These are phyloP conservation scores for Microdochium paspali DNA, from an alignment of 2,329 filamentous ascomycete species.

Conservation along the genomic window DNA sequence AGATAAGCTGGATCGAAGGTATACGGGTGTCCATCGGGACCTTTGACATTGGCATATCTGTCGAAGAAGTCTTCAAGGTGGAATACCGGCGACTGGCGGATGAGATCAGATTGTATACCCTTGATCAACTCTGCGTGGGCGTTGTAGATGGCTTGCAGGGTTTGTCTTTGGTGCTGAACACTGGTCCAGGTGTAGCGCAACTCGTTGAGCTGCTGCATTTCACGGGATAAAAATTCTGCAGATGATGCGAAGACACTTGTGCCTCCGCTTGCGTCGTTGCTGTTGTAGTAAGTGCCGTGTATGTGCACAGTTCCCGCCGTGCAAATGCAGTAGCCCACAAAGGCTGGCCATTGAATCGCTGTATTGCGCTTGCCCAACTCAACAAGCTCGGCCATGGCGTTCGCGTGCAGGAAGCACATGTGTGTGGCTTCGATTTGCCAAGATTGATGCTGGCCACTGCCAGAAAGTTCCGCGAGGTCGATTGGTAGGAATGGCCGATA, in stretches of 20 bases:
- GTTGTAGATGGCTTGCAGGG: constrained; percentile 65
- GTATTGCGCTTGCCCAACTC: constrained; percentile 67
- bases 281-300: constrained; percentile 72
- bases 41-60: constrained; percentile 54
- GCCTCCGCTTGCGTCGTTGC: constrained; percentile 34
- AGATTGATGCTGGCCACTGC: constrained; percentile 75
- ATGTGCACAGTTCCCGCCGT: constrained; percentile 84
- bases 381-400: constrained; percentile 75
- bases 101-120: constrained; percentile 55
- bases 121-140: constrained; percentile 78
- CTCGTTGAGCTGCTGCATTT: constrained; percentile 72
- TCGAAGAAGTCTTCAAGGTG: constrained; percentile 85
- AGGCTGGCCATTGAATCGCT: constrained; percentile 75
- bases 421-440: constrained; percentile 92
- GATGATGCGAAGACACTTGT: constrained; percentile 55
- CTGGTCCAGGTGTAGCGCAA: constrained; percentile 68
- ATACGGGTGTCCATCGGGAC: constrained; percentile 48
- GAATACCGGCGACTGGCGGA: constrained; percentile 70
- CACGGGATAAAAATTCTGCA: constrained; percentile 62
- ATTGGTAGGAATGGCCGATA: constrained; percentile 83
- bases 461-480: constrained; percentile 70
- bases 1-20: constrained; percentile 68
- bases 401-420: constrained; percentile 77
- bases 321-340: constrained; percentile 79
- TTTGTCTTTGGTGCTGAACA: constrained; percentile 71